These are phyloP conservation scores for Phaeosphaeria sp. DNA, from an alignment of 2,329 filamentous ascomycete genomes.

Conservation along the genomic window DNA sequence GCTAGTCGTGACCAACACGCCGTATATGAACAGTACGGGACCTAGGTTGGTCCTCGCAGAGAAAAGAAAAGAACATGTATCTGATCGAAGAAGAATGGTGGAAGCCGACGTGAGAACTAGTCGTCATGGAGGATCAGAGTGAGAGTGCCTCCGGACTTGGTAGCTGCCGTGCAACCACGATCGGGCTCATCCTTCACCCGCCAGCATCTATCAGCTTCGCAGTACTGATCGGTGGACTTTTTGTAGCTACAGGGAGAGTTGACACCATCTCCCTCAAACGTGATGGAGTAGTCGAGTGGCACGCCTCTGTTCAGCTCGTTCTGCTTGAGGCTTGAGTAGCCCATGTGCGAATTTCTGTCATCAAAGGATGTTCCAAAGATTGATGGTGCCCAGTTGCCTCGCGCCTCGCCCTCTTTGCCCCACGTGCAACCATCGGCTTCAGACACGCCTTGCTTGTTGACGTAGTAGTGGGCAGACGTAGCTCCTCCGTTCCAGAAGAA, in stretches of 20 bases:
- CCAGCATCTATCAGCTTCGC: constrained; percentile 54
- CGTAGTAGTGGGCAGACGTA: constrained; percentile 95
- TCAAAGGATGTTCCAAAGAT: constrained; percentile 82
- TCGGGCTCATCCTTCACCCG: constrained; percentile 43
- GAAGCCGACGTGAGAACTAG: constrained; percentile 9
- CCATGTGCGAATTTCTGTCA: constrained; percentile 55
- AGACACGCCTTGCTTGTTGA: constrained; percentile 80
- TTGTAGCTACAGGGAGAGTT: constrained; percentile 64
- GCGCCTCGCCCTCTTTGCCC: constrained; percentile 65
- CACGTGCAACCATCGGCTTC: constrained; percentile 78
- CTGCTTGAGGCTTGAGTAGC: constrained; percentile 82
- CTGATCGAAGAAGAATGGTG: constrained; percentile 9
- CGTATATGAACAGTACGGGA: constrained; percentile 24
- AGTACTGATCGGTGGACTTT: constrained; percentile 70
- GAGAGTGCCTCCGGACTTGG: constrained; percentile 30
- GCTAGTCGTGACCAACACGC: constrained; percentile 12
- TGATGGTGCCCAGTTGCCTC: constrained; percentile 86
- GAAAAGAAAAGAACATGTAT: constrained; percentile 4
- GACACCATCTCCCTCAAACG: constrained; percentile 72
- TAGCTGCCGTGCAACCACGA: constrained; percentile 71
- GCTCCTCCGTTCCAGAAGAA: constrained; percentile 76
- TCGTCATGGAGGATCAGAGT: constrained; percentile 38
- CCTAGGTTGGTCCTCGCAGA: constrained; percentile 6
- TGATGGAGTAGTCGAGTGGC: constrained; percentile 78
- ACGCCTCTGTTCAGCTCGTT: constrained; percentile 76